Evolutionary conservation across 441 rosid genomes (phyloP).

Genomic region (Populus hybrid): DNA sequence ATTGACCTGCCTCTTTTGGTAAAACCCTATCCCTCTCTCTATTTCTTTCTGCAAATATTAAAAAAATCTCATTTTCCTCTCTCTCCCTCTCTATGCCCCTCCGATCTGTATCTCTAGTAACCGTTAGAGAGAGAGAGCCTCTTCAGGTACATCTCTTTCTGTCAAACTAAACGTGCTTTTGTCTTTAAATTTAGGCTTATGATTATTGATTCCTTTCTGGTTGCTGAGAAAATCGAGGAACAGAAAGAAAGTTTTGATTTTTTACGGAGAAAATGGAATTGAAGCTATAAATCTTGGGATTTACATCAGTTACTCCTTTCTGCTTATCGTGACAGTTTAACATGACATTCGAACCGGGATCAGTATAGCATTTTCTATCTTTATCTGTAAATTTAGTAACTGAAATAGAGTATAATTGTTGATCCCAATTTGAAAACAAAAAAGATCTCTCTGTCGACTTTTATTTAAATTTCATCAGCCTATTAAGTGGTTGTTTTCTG

Average conservation of each 20-base stretch:
- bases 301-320: not conserved
- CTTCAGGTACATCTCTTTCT: conserved; percentile 14
- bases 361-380: not conserved
- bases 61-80: conserved; percentile 7
- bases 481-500: not conserved
- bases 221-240: not conserved
- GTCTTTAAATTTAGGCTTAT: not conserved
- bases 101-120: conserved; percentile 28
- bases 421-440: not conserved
- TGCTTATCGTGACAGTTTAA: not conserved
- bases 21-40: conserved; percentile 17
- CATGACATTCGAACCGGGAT: not conserved
- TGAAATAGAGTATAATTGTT: not conserved
- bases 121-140: conserved; percentile 25
- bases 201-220: not conserved
- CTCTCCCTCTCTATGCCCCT: not conserved
- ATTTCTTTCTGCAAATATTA: not conserved
- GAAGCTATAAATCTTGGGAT: not conserved
- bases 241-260: not conserved
- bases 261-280: not conserved
- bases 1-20: not conserved
- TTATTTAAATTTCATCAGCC: not conserved
- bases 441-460: not conserved
- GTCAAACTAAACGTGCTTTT: not conserved
- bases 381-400: not conserved